Evolutionary conservation across 2,329 filamentous ascomycete genomes (phyloP), one percentile per base, ranked within the genome.

Genomic region (Tolypocladium ophioglossoides): DNA sequence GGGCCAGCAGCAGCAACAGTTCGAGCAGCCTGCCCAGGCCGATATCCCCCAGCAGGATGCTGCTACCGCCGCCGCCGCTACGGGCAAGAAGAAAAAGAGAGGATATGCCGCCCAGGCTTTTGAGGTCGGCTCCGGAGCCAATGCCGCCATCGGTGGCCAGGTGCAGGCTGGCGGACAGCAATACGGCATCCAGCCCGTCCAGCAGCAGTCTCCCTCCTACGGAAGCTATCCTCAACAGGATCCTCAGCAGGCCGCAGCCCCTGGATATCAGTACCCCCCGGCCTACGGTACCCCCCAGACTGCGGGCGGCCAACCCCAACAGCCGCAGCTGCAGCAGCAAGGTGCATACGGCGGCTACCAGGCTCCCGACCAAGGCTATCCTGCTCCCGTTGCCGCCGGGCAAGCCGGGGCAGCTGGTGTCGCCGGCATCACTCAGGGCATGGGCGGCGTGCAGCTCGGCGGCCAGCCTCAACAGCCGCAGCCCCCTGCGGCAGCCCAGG

Each of bases 101-200:
- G 86, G 88, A 55, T 97, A 97, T 75, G 94, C 94, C 53, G 89
- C 89, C 55, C 88, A 95, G 71, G 92, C 92, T 48, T 99, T 95
- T 71, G 92, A 95, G 56, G 94, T 97, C 64, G 90, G 88, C 51
- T 80, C 82, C 51, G 94, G 92, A 64, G 89, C 88, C 66, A 97
- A 97, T 78, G 84, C 87, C 53, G 73, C 69, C 54, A 70, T 68
- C 52, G 81, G 76, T 38, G 81, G 78, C 54, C 74, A 75, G 61
- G 53, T 65, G 37, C 71, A 62, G 35, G 68, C 63, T 44, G 69
- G 61, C 24, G 68, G 69, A 35, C 74, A 73, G 53, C 67, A 62
- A 69, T 84, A 72, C 70, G 78, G 72, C 66, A 71, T 69, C 51
- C 72, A 70, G 62, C 71, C 69, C 57, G 72, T 67, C 55, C 73